Conservation (phyloP, 805 yeast genomes). For the Tetrapisispora nanseiensis region DNA sequence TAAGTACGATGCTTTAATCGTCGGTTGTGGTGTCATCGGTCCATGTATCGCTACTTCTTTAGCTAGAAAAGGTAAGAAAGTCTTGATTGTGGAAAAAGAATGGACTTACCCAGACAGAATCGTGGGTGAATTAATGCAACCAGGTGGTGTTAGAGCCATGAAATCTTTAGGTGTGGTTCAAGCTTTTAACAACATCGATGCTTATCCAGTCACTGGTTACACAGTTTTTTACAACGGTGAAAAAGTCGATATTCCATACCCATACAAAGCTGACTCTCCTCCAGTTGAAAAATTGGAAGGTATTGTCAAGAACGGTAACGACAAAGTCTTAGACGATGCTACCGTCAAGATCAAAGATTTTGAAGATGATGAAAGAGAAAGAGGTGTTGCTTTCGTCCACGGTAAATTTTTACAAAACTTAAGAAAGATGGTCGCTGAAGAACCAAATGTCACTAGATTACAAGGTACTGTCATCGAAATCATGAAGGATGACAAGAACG, state of each 20-base stretch:
- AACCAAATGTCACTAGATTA: slow-evolving; percentile 64
- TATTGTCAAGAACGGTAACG: slow-evolving; percentile 50
- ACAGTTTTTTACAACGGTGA: slow-evolving; percentile 58
- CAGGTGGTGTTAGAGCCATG: slow-evolving; percentile 86
- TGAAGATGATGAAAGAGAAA: slow-evolving; percentile 46
- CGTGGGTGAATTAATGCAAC: slow-evolving; percentile 95
- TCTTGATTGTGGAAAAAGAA: slow-evolving; percentile 69
- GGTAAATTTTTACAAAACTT: slow-evolving; percentile 78
- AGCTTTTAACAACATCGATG: slow-evolving; percentile 42
- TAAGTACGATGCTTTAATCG: slow-evolving; percentile 69
- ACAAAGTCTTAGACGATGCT: slow-evolving; percentile 41
- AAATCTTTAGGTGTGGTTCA: slow-evolving; percentile 73
- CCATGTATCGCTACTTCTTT: slow-evolving; percentile 85
- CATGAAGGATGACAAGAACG: slow-evolving; percentile 42
- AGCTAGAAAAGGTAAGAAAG: slow-evolving; percentile 83
- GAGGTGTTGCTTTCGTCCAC: slow-evolving; percentile 87
- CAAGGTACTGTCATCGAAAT: slow-evolving; percentile 78
- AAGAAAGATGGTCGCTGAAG: slow-evolving; percentile 55
- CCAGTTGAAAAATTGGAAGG: slow-evolving; percentile 42
- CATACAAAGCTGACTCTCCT: slow-evolving; percentile 45
- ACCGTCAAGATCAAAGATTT: slow-evolving; percentile 42
- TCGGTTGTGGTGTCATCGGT: slow-evolving; percentile 99
- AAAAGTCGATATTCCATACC: slow-evolving; percentile 56
- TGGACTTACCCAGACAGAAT: slow-evolving; percentile 91
- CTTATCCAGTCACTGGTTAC: slow-evolving; percentile 72